Evolutionary conservation across 331 rosid genomes (phyloP).

Genomic region (Spiraea crenata): DNA sequence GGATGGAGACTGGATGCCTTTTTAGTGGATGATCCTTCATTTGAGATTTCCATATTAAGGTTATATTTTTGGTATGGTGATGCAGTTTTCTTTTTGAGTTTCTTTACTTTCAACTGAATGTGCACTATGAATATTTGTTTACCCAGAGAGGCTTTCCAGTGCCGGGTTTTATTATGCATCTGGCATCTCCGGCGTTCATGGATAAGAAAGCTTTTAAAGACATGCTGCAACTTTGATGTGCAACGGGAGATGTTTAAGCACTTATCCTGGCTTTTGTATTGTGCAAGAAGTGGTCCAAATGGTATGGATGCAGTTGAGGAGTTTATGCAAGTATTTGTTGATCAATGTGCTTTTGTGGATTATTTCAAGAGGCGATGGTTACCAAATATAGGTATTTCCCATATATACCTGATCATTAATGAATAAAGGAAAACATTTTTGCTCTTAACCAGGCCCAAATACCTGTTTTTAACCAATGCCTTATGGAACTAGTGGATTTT

Average conservation of each 20-base stretch:
- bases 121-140: conserved; percentile 26
- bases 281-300: conserved; percentile 54
- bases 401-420: conserved; percentile 18
- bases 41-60: conserved; percentile 56
- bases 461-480: conserved; percentile 5
- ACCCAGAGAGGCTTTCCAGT: conserved; percentile 71
- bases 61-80: conserved; percentile 25
- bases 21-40: conserved; percentile 69
- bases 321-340: conserved; percentile 76
- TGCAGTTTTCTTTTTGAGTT: conserved; percentile 13
- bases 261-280: conserved; percentile 62
- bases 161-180: conserved; percentile 55
- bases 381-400: conserved; percentile 53
- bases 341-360: conserved; percentile 66
- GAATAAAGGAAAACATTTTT: conserved; percentile 14
- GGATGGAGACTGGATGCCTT: conserved; percentile 64
- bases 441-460: neutral
- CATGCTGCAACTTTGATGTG: conserved; percentile 64
- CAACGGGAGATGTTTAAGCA: conserved; percentile 63
- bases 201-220: conserved; percentile 53
- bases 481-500: neutral
- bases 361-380: conserved; percentile 65
- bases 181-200: conserved; percentile 78
- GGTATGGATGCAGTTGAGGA: conserved; percentile 63
- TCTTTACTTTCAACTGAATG: conserved; percentile 16